Conservation (phyloP, 2,329 filamentous ascomycete species). For the Phaeosphaeriaceae sp. region DNA sequence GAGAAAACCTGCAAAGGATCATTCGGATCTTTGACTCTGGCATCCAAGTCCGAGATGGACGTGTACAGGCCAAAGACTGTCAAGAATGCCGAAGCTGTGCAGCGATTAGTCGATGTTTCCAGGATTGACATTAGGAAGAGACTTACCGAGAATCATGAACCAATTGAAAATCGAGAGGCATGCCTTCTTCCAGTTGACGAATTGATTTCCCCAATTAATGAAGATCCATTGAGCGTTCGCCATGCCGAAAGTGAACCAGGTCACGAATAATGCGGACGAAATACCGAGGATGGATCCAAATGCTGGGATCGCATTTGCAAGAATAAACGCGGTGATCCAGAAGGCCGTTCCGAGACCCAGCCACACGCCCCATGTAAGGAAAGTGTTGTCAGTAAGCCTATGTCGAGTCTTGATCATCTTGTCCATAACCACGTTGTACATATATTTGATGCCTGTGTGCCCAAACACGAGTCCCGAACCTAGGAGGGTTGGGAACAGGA, state of each 20-base stretch:
- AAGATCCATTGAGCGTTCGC: constrained; percentile 31
- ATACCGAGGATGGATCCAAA: constrained; percentile 70
- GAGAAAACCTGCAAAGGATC: not conserved
- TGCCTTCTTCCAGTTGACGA: constrained; percentile 24
- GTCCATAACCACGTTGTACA: constrained; percentile 66
- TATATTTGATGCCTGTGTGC: constrained; percentile 68
- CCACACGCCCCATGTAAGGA: constrained; percentile 41
- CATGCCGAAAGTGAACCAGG: constrained; percentile 65
- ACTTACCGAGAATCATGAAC: constrained; percentile 9
- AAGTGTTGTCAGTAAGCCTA: constrained; percentile 28
- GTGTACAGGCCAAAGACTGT: not conserved
- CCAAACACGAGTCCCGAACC: constrained; percentile 73
- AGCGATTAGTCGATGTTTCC: not conserved
- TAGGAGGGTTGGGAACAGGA: constrained; percentile 72
- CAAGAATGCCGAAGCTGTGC: not conserved
- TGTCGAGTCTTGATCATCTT: constrained; percentile 41
- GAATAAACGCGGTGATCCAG: constrained; percentile 70
- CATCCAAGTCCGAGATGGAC: not conserved
- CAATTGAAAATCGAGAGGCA: constrained; percentile 16
- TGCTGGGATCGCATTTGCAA: constrained; percentile 71
- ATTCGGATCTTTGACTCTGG: not conserved
- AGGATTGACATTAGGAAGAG: not conserved
- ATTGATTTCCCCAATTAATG: constrained; percentile 49
- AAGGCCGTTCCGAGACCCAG: constrained; percentile 42
- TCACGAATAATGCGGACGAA: constrained; percentile 65